These are phyloP conservation scores for Themeda triandra DNA, from an alignment of 176 grass and related monocot species.

Conservation along the genomic window DNA sequence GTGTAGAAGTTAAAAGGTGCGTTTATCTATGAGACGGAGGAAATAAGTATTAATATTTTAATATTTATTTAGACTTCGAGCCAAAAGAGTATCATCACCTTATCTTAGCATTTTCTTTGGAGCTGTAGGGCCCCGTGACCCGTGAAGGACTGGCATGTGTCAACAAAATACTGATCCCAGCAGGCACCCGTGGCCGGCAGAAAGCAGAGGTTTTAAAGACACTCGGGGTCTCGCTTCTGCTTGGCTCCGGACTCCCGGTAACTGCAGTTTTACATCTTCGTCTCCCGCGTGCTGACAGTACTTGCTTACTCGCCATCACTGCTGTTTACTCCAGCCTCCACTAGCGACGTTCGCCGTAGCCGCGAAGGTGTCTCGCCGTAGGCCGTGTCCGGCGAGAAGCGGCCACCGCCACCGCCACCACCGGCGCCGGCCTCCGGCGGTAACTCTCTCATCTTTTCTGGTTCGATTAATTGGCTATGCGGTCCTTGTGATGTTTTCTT, in stretches of 20 bases:
- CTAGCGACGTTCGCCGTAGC: neutral
- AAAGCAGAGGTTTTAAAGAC: neutral
- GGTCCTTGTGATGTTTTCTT: neutral
- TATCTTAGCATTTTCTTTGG: too few relatives aligned
- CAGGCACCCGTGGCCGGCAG: neutral
- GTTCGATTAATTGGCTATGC: too few relatives aligned
- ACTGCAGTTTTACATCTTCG: neutral
- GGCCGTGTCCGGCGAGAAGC: constrained; percentile 17
- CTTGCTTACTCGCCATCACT: too few relatives aligned
- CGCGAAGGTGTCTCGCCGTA: neutral
- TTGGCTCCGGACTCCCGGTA: neutral
- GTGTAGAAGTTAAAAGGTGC: too few relatives aligned
- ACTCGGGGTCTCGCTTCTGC: neutral
- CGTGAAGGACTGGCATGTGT: too few relatives aligned
- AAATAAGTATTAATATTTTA: too few relatives aligned
- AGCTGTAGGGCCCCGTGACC: too few relatives aligned
- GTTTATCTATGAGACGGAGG: too few relatives aligned
- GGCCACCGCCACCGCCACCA: neutral
- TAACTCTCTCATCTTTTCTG: neutral
- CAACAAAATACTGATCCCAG: neutral
- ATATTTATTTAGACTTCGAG: too few relatives aligned
- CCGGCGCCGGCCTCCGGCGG: neutral
- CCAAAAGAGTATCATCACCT: too few relatives aligned
- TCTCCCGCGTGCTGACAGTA: neutral
- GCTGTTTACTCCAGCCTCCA: neutral